Conservation (phyloP, 2,329 filamentous ascomycete genomes). For the Leptodontidium sp. region DNA sequence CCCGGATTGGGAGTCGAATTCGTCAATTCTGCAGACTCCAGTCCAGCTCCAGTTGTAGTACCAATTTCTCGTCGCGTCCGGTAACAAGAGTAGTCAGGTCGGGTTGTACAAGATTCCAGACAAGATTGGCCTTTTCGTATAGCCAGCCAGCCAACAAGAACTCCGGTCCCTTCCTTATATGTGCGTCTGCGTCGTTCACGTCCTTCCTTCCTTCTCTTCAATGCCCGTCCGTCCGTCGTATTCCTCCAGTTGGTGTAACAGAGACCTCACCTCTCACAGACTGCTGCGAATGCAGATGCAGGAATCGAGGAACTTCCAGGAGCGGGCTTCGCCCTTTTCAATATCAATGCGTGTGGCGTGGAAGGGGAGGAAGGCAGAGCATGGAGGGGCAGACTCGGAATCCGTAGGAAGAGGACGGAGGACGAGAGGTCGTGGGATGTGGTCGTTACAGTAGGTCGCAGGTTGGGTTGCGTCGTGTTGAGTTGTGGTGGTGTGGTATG, state of each 20-base stretch:
- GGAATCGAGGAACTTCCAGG: conserved; percentile 10
- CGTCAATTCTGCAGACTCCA: not conserved
- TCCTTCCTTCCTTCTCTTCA: conserved; percentile 9
- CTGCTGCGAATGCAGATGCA: conserved; percentile 14
- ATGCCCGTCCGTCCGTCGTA: conserved; percentile 1
- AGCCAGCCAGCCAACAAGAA: conserved; percentile 1
- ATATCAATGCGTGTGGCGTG: conserved; percentile 18
- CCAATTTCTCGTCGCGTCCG: conserved; percentile 8
- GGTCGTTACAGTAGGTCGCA: conserved; percentile 17
- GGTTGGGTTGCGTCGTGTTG: conserved; percentile 14
- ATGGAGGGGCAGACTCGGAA: conserved; percentile 11
- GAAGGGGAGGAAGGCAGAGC: conserved; percentile 14
- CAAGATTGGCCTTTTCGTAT: conserved; percentile 5
- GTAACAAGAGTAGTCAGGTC: not conserved
- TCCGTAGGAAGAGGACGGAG: conserved; percentile 14
- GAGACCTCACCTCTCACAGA: conserved; percentile 5
- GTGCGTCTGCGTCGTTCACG: not conserved
- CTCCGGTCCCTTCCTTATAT: not conserved
- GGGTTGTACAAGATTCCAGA: conserved; percentile 13
- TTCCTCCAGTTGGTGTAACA: conserved; percentile 12
- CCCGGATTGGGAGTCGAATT: not conserved
- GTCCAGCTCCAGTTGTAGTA: not conserved
- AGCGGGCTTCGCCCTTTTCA: conserved; percentile 14
- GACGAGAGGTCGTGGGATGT: conserved; percentile 26
- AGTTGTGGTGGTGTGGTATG: not conserved